Percentiles rank a stretch among this genome's conserved stretches.
Evolutionary conservation across 2,329 filamentous ascomycete genomes (phyloP).

Genomic region (Aspergillus neoniger): DNA sequence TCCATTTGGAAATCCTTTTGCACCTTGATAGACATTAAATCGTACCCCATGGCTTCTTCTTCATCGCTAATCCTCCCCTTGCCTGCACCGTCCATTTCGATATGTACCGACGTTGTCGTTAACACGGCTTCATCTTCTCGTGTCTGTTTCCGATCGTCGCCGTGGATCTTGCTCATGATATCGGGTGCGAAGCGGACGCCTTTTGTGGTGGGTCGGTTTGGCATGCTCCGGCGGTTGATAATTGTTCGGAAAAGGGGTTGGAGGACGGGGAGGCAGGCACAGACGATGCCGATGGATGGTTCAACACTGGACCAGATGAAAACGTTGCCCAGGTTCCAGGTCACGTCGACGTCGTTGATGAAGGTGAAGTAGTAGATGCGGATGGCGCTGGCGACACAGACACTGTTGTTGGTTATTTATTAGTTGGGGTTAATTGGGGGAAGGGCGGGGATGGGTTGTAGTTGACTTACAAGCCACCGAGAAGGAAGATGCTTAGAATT

Average conservation of each 20-base stretch:
- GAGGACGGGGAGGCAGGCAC: constrained; percentile 24
- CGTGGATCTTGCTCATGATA: constrained; percentile 6
- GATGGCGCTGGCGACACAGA: constrained; percentile 23
- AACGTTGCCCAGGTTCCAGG: constrained; percentile 22
- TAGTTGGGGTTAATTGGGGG: not conserved
- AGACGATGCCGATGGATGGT: constrained; percentile 25
- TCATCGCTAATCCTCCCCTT: not conserved
- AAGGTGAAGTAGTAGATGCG: constrained; percentile 21
- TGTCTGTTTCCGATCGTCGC: not conserved
- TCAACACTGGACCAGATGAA: constrained; percentile 27
- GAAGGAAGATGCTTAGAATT: constrained; percentile 20
- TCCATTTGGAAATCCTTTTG: constrained; percentile 1
- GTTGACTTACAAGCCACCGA: constrained; percentile 22
- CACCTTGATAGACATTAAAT: constrained; percentile 4
- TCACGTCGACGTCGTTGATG: constrained; percentile 19
- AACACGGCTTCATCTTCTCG: constrained; percentile 2
- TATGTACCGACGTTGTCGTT: not conserved
- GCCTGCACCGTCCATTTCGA: not conserved
- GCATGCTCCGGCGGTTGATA: not conserved
- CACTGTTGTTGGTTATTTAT: constrained; percentile 5
- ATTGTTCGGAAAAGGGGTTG: constrained; percentile 17
- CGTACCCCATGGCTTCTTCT: not conserved
- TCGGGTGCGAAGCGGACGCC: constrained; percentile 1
- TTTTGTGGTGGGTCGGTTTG: not conserved
- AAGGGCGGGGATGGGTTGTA: not conserved